Evolutionary conservation across 441 rosid genomes (phyloP), one percentile per base, ranked within the genome.

Genomic region (Euphorbia celastroides): DNA sequence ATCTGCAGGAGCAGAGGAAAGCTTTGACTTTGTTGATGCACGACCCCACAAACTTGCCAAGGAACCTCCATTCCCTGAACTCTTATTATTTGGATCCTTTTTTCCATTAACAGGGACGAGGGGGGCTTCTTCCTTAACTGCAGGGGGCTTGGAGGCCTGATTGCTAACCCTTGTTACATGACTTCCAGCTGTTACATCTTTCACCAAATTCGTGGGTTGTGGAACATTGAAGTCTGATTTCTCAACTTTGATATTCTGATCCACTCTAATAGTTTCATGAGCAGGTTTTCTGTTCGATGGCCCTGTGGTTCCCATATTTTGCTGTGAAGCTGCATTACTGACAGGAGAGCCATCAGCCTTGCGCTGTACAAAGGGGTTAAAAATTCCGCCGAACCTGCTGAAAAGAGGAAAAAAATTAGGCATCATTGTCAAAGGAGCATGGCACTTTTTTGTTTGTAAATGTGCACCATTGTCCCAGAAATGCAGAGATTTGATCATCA

Each of bases 361-460:
- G 74, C 86, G 84, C 76, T 78, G 83, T 34, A 86, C 84, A 76
- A 77, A 81, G 57, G 90, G 81, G 75, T 87, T 84, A 66, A 80
- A 73, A 72, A 93, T 75, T 57, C 86, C 90, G 85, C 93, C 81
- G 66, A 87, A 87, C 84, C 98, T 93, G 87, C 69, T 61, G 14
- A 68, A 36, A 57, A 66, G 51, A 26, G 68, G 30, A 46, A 60
- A 52, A 34, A n/a, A n/a, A n/a, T n/a, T 66, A 63, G 66, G 56
- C 36, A 28, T 27, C 56, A 22, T 27, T 27, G 48, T 46, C 34
- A 63, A 63, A 19, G 28, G 27, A 22, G 67, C 27, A n/a, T 22
- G 7, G n/a, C n/a, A n/a, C n/a, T 12, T 9, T 25, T 2, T 30
- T 19, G 30, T 7, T 23, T 12, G n/a, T 13, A 36, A 36, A 9